Conservation (phyloP, 2,329 filamentous ascomycete genomes). For the Colletotrichum spaethianum region DNA sequence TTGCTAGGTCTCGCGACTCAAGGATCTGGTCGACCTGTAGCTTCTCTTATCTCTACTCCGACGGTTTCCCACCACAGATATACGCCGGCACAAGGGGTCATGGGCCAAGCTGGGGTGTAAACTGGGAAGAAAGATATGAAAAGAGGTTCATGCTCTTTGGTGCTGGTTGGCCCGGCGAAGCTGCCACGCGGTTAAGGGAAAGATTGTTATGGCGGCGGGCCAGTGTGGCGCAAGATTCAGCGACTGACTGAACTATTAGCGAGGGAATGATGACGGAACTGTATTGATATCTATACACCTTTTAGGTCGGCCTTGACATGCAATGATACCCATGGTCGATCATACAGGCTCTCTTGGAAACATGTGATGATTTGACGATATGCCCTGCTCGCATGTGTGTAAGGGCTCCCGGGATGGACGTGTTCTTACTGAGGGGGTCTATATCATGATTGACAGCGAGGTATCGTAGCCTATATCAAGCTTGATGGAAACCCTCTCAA, state of each 20-base stretch:
- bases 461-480: neutral
- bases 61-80: neutral
- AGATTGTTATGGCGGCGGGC: slow-evolving; percentile 32
- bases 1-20: slow-evolving; percentile 1
- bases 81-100: neutral
- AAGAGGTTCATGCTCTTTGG: slow-evolving; percentile 28
- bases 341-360: neutral
- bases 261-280: slow-evolving; percentile 23
- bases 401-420: neutral
- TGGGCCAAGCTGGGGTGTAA: slow-evolving; percentile 1
- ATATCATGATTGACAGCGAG: neutral
- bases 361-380: neutral
- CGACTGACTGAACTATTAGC: slow-evolving; percentile 28
- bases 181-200: slow-evolving; percentile 24
- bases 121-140: neutral
- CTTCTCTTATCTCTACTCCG: neutral
- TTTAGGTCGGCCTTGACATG: slow-evolving; percentile 41
- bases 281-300: slow-evolving; percentile 20
- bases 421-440: neutral
- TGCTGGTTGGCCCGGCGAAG: slow-evolving; percentile 18
- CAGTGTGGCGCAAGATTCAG: slow-evolving; percentile 27
- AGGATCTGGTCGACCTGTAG: neutral
- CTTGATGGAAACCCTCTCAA: neutral
- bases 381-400: neutral
- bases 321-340: slow-evolving; percentile 43